Base-by-base conservation (phyloP, 2,329 filamentous ascomycete species). In the Colletotrichum orchidophilum region DNA sequence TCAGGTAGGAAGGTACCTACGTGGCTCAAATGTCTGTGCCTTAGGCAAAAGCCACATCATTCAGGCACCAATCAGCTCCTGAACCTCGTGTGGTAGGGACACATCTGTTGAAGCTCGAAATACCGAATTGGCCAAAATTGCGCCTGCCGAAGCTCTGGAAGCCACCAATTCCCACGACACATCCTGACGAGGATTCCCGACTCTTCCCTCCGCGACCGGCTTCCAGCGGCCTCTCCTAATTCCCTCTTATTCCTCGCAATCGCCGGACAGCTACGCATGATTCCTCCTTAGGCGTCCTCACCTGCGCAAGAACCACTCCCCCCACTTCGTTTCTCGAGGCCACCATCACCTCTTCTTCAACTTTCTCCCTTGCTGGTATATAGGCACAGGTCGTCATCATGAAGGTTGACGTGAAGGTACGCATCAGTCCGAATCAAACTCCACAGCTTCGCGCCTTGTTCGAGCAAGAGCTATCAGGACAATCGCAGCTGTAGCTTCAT, bases 101-200 rank as follows among this genome's bases (percentile, higher is more conserved):
- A 73, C 72, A 73, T 73, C 72, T 72, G 66, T 73, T 66, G 66
- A 73, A 73, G 72, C 72, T 73, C 70, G 61, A 70, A 71, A 73
- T 68, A 63, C 69, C 58, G 69, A 63, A 42, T 59, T 58, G 54
- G 66, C 63, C 70, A 73, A 71, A 73, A 73, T 73, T 73, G 58
- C 60, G 72, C 53, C 72, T 46, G 59, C 60, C 70, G 55, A 61
- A 73, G 70, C 72, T 73, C 72, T 73, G 72, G 72, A 73, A 73
- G 70, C 72, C 70, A 73, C 55, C 71, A 64, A 71, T 72, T 60
- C 60, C 49, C 55, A 70, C 66, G 62, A 73, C 70, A 58, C 59
- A 59, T 35, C n/a, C 29, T 71, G 27, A 13, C 29, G 64, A 59
- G 64, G 59, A 57, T 57, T 54, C 15, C 63, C 62, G n/a, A 61